These are phyloP conservation scores for Cutaneotrichosporon mucoides DNA, from an alignment of 1,284 basidiomycete species.

Conservation along the genomic window DNA sequence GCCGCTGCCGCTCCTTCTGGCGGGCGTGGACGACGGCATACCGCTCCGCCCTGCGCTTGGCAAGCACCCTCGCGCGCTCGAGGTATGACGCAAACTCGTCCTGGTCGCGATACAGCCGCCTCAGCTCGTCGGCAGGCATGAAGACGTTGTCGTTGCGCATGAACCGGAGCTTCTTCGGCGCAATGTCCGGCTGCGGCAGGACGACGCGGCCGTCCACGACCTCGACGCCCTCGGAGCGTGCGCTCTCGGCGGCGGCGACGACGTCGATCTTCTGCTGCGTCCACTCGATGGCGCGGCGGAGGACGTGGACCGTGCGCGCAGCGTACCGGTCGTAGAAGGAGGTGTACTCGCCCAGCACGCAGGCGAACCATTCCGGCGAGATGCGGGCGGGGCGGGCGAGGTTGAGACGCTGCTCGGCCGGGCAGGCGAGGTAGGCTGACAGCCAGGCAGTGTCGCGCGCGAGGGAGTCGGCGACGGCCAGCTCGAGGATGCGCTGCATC, in stretches of 20 bases:
- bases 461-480: conserved; percentile 4
- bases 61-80: background rate
- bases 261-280: conserved; percentile 3
- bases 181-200: background rate
- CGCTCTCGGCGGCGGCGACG: conserved; percentile 2
- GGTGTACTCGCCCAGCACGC: conserved; percentile 1
- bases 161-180: background rate
- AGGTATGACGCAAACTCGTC: background rate
- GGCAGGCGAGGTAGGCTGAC: conserved; percentile 7
- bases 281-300: conserved; percentile 7
- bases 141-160: background rate
- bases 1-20: too few species aligned
- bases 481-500: conserved; percentile 9
- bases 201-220: background rate
- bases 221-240: background rate
- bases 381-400: conserved; percentile 6
- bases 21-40: too few species aligned
- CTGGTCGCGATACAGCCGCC: background rate
- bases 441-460: conserved; percentile 8
- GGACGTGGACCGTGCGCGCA: background rate
- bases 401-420: background rate
- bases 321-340: background rate
- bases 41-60: background rate
- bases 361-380: conserved; percentile 17
- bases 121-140: background rate